Base-by-base conservation (phyloP, 2,329 filamentous ascomycete genomes). In the Truncatella angustata region DNA sequence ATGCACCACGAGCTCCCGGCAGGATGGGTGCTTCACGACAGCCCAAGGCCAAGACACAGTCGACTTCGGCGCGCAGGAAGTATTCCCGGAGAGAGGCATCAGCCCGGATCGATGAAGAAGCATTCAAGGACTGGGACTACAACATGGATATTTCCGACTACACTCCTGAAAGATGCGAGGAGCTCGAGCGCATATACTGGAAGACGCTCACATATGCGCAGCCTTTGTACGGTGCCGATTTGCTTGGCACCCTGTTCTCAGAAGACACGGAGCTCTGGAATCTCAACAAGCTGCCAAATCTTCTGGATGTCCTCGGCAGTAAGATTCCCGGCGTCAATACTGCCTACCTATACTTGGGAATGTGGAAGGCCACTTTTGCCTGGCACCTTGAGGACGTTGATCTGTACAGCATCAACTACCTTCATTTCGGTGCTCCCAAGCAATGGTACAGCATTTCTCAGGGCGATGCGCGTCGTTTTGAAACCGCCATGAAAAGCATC, bases 391-490 rank as follows among this genome's bases (percentile, higher is more conserved):
- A 99, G 68, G 94, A 99, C 67, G 93, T 99, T 37, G 94, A 99
- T 73, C 82, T 99, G 4, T 99, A 99, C 83, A 97, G 92, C 69
- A 99, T 99, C 79, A 99, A 99, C 74, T 99, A 97, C 69, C 91
- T 99, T 54, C 94, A 99, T 66, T 99, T 99, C 68, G 94, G 94
- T 50, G 94, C 94, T 1, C 94, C 94, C 0, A 99, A 99, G 72
- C 94, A 99, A 69, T 99, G 94, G 94, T 99, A 99, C 73, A 97
- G 92, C 70, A 97, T 99, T 59, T 96, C 93, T 1, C 95, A 97
- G 69, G 89, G 90, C 58, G 94, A 99, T 67, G 91, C 93, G 12
- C 85, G 91, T 47, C 87, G 88, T 14, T 99, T 99, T 62, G 94
- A 99, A 70, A 84, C 86, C 34, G 93, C 91, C 37, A 99, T 99